Conservation (phyloP, 768 basidiomycete species). For the Lentinula raphanica region DNA sequence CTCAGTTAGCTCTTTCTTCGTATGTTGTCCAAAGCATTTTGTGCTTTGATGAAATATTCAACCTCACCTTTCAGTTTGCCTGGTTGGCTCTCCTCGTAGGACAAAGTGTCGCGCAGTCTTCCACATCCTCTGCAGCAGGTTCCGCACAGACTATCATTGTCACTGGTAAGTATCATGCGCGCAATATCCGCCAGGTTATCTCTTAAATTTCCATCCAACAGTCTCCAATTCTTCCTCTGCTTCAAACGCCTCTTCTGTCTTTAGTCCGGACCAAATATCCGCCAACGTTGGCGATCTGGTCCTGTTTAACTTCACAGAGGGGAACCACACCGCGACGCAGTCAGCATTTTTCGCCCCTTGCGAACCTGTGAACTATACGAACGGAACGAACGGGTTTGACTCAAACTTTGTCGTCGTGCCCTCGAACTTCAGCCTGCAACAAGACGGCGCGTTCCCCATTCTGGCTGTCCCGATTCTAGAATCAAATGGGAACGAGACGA, state of each 20-base stretch:
- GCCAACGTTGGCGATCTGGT: slow-evolving; percentile 46
- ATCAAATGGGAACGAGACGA: slow-evolving; percentile 36
- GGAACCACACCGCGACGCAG: slow-evolving; percentile 52
- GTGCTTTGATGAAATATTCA: not conserved
- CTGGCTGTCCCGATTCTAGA: slow-evolving; percentile 38
- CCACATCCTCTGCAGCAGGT: not conserved
- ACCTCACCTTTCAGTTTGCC: not conserved
- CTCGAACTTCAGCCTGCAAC: slow-evolving; percentile 40
- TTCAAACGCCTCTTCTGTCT: slow-evolving; percentile 36
- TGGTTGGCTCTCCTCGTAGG: not conserved
- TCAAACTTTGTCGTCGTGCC: slow-evolving; percentile 39
- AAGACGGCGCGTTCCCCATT: slow-evolving; percentile 41
- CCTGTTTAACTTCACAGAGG: slow-evolving; percentile 53
- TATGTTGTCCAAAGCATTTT: not conserved
- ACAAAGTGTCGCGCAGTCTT: not conserved
- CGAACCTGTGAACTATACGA: slow-evolving; percentile 40
- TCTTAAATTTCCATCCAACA: not conserved
- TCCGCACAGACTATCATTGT: not conserved
- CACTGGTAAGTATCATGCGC: not conserved
- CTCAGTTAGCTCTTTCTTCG: not conserved
- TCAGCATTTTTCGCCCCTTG: slow-evolving; percentile 54
- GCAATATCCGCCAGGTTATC: not conserved
- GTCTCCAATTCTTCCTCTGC: not conserved
- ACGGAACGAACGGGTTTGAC: slow-evolving; percentile 54
- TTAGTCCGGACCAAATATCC: slow-evolving; percentile 35